Base-by-base conservation (phyloP, 2,329 filamentous ascomycete genomes). In the Colletotrichum sublineola region DNA sequence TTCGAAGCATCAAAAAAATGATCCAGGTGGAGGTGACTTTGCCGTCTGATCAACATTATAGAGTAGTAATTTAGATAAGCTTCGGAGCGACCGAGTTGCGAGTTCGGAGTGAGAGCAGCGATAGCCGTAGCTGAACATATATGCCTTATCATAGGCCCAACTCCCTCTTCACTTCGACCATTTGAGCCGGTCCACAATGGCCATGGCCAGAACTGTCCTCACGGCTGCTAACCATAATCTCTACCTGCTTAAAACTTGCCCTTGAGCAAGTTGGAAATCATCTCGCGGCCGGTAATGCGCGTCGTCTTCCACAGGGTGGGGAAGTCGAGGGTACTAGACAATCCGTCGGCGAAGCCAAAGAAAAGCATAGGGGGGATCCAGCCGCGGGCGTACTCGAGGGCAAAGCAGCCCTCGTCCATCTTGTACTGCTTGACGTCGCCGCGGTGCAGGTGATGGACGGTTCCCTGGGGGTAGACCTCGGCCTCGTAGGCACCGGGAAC, bases 311-410 rank as follows among this genome's bases (percentile, higher is more conserved):
- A 96, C 78, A 97, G 82, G 1, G 94, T 97, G n/a, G 89, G 90
- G 80, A 97, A 89, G 82, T 97, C 95, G 75, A 97, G 85, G 5
- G 94, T 97, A 82, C 92, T 95, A 67, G 87, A 90, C 71, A 97
- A 87, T 58, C 89, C 91, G 82, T 97, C 95, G 74, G 94, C 93
- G 81, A 92, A 96, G 73, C 95, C 95, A 81, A 97, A 97, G 81
- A 93, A 93, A 63, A 97, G 86, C 95, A 97, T 97, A 70, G 93
- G 93, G 58, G 95, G 95, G 82, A 97, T 97, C 94, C 94, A 97
- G 75, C 95, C 94, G 76, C 92, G 87, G 58, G 93, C 93, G 82
- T 95, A 94, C 86, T 96, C 94, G 77, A 96, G 87, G 65, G 94
- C 94, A 83, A 94, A 95, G 86, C 92, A 95, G 72, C 84, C 85